Base-by-base conservation (phyloP, 2,329 filamentous ascomycete genomes). In the Diaporthe nobilis region DNA sequence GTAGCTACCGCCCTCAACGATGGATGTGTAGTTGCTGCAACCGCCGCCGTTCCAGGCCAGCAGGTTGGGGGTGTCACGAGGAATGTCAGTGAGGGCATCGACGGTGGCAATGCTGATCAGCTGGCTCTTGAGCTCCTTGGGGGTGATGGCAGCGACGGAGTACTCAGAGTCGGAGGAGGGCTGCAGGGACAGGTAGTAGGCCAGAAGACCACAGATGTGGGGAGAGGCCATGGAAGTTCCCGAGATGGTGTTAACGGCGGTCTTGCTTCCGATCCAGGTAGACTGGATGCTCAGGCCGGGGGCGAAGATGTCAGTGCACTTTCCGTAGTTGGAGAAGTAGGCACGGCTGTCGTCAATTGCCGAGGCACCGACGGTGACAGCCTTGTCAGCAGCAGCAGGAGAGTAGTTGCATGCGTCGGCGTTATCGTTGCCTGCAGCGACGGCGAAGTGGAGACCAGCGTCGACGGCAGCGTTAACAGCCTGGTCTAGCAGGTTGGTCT, bases 321-420 rank as follows among this genome's bases (percentile, higher is more conserved):
- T 97, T 86, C 97, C 97, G 86, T 93, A 98, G 94, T 99, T 99
- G 92, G 97, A 99, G 93, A 99, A 99, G 92, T 98, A 99, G 79
- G 97, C 97, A 87, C 97, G 96, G 90, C 95, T 95, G 84, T 99
- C 97, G 82, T 94, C 92, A 77, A 99, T 92, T 80, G 95, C 97
- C 61, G 95, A 98, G 80, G 97, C 97, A 86, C 96, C 97, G 78
- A 99, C 97, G 76, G 97, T 99, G 85, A 99, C 92, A 80, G 97
- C 96, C 83, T 97, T 95, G 82, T 92, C 90, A 81, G 97, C 95
- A 78, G 96, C 94, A 82, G 97, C 97, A 77, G 97, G 97, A 55
- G 97, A 99, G 92, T 98, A 99, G 90, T 97, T 97, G 94, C 97
- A 99, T 75, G 97, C 97, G 87, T 99, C 96, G 79, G 96, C 95